These are phyloP conservation scores for Orbilia blumenaviensis DNA, from an alignment of 2,329 filamentous ascomycete genomes.

Conservation along the genomic window DNA sequence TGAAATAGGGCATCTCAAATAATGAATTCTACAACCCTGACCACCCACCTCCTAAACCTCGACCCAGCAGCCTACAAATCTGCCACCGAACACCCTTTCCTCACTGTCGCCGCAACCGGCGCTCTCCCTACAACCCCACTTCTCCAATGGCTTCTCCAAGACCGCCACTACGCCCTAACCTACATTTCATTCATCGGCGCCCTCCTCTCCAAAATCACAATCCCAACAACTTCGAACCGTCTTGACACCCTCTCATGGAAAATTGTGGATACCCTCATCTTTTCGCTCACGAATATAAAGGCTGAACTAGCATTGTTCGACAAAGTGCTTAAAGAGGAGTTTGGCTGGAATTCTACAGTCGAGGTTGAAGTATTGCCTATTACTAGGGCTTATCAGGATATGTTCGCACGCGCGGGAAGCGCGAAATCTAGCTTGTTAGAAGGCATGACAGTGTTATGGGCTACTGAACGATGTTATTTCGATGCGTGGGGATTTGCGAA, in stretches of 20 bases:
- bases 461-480: conserved; percentile 28
- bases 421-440: conserved; percentile 16
- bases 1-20: too few relatives aligned
- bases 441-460: conserved; percentile 36
- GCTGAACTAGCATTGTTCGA: conserved; percentile 10
- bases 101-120: neutral
- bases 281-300: conserved; percentile 24
- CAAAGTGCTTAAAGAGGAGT: conserved; percentile 15
- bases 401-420: conserved; percentile 6
- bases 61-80: conserved; percentile 13
- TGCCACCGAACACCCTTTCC: conserved; percentile 8
- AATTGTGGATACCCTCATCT: neutral
- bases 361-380: conserved; percentile 18
- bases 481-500: conserved; percentile 36
- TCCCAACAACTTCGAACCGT: neutral
- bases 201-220: conserved; percentile 20
- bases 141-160: conserved; percentile 34
- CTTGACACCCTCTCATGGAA: neutral
- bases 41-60: conserved; percentile 28
- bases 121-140: neutral
- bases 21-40: neutral
- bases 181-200: conserved; percentile 32
- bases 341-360: neutral
- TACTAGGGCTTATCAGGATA: conserved; percentile 23
- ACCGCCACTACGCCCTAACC: conserved; percentile 27